Evolutionary conservation across 768 basidiomycete genomes (phyloP), one percentile per base, ranked within the genome.

Genomic region (Podaxis pistillaris): DNA sequence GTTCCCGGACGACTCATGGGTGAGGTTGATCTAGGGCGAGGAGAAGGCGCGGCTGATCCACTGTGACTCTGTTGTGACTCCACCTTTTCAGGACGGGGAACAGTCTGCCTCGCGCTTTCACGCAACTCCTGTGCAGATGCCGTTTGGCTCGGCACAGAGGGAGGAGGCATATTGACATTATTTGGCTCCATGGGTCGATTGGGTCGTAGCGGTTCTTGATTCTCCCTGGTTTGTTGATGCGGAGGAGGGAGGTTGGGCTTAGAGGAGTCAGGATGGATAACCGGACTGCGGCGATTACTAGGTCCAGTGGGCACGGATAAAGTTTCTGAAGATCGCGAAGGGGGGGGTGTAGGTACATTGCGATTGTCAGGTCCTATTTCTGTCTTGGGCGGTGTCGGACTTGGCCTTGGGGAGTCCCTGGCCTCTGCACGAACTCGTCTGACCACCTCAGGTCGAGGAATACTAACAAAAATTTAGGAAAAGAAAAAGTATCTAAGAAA

Each of bases 381-480:
- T 33, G 37, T 40, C 53, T 55, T 63, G 24, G 62, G 33, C 4
- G 57, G 58, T 9, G 70, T 68, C 15, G 63, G 41, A 24, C 67
- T 58, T 33, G 73, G 71, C 60, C 76, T 78, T 4, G 76, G 71
- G 41, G 75, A 73, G 58, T 78, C 78, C 30, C 68, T 69, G 13
- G 70, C 63, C 11, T 81, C 81, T 30, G 77, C 72, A 30, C 83
- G 74, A 26, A 83, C 73, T 61, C 90, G 79, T 72, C 85, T 90
- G 62, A 92, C 88, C 37, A 90, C 89, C 70, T 91, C 89, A n/a
- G 90, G 90, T 52, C 89, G 78, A 24, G 89, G 90, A 51, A 92
- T 82, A 69, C 90, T 92, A 65, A 24, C 49, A 13, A 50, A 60
- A 38, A 65, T 7, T 64, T 40, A 61, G 47, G n/a, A 26, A 61